phyloP scores from a whole-genome alignment of 2,329 filamentous ascomycete genomes.

The Endothia cerciana region DNA sequence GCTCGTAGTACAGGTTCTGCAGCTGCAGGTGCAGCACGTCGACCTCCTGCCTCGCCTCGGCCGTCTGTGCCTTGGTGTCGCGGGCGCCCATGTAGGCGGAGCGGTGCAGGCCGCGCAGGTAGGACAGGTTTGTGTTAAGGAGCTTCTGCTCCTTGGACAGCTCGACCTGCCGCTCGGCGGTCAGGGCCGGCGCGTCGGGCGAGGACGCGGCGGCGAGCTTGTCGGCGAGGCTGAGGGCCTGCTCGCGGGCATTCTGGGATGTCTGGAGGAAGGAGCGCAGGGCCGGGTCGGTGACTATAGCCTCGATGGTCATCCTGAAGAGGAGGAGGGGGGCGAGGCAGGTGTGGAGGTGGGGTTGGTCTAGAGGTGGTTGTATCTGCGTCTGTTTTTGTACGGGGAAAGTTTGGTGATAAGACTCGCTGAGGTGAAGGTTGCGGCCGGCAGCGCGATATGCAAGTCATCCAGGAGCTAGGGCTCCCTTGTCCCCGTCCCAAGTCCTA shows the following conservation, averaged over 20 bases:
- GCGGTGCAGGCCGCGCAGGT: constrained; percentile 81
- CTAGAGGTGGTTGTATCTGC: background rate
- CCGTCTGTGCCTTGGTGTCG: constrained; percentile 83
- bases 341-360: too few species aligned
- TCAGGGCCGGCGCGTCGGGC: constrained; percentile 44
- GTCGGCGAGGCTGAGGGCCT: constrained; percentile 69
- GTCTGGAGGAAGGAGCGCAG: constrained; percentile 72
- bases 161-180: constrained; percentile 56
- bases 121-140: constrained; percentile 77
- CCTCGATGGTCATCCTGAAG: constrained; percentile 55
- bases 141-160: constrained; percentile 78
- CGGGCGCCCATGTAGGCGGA: constrained; percentile 79
- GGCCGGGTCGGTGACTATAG: constrained; percentile 65
- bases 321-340: constrained; percentile 8
- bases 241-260: constrained; percentile 72
- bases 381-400: background rate
- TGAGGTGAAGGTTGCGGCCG: background rate
- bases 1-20: constrained; percentile 96
- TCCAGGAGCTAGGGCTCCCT: background rate
- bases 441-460: constrained; percentile 2
- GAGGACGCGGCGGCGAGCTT: constrained; percentile 52
- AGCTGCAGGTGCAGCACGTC: constrained; percentile 89
- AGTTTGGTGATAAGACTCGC: background rate
- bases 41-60: constrained; percentile 86
- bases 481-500: background rate